Conservation (phyloP, 2,329 filamentous ascomycete species). For the Neopestalotiopsis clavispora region DNA sequence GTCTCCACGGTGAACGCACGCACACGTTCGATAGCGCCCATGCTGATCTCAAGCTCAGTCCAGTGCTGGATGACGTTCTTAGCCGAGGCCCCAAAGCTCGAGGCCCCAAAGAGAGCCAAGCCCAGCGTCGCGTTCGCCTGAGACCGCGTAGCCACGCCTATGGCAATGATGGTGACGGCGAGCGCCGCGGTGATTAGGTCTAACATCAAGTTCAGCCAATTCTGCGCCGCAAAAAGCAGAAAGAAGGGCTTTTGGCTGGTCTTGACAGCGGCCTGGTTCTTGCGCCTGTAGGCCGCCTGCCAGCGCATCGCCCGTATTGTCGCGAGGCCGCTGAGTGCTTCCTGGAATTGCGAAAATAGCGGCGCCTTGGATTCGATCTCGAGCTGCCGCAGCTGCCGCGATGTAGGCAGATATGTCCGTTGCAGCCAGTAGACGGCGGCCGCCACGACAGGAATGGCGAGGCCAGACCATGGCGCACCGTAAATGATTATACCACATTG, state of each 20-base stretch:
- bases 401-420: constrained; percentile 39
- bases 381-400: constrained; percentile 36
- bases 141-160: neutral
- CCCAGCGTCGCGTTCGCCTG: neutral
- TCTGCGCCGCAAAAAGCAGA: constrained; percentile 8
- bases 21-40: constrained; percentile 10
- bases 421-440: constrained; percentile 32
- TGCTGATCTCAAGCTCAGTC: constrained; percentile 12
- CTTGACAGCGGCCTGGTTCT: neutral
- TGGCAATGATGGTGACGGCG: neutral
- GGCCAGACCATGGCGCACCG: neutral
- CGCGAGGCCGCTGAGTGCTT: neutral
- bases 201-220: constrained; percentile 8
- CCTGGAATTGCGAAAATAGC: constrained; percentile 30
- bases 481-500: constrained; percentile 6
- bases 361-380: constrained; percentile 39
- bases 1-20: neutral
- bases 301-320: neutral
- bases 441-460: constrained; percentile 30
- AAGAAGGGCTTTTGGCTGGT: constrained; percentile 6
- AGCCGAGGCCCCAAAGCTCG: constrained; percentile 7
- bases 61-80: constrained; percentile 13
- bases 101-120: neutral
- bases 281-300: neutral
- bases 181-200: constrained; percentile 10